Conservation (phyloP, 345 rosid genomes). For the Heritiera littoralis region DNA sequence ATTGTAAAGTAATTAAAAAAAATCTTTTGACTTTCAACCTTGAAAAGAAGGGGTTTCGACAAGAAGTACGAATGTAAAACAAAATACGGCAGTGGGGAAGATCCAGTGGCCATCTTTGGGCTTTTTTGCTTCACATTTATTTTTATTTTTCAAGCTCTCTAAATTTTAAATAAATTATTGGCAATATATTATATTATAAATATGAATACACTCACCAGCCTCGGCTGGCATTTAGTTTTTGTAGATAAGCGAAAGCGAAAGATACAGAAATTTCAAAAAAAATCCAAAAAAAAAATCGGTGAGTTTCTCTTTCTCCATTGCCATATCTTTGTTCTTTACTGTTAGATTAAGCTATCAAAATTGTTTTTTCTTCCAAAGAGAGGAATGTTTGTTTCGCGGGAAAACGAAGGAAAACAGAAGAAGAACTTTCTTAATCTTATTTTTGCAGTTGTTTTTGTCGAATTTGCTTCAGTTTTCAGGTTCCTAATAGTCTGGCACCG, state of each 20-base stretch:
- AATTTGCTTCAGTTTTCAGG: slow-evolving; percentile 6
- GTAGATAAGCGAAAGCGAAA: background rate
- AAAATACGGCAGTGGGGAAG: background rate
- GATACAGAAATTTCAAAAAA: background rate
- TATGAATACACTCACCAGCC: too few relatives aligned
- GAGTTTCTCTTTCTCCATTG: slow-evolving; percentile 4
- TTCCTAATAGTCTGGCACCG: too few relatives aligned
- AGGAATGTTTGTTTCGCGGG: background rate
- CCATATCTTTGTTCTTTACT: background rate
- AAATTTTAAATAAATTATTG: background rate
- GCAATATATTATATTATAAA: too few relatives aligned
- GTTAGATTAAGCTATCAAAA: background rate
- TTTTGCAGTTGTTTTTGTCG: background rate
- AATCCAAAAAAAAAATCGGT: background rate
- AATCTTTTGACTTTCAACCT: too few relatives aligned
- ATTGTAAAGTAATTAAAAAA: too few relatives aligned
- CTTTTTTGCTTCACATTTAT: background rate
- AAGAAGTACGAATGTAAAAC: too few relatives aligned
- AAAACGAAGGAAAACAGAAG: background rate
- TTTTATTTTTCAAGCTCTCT: background rate
- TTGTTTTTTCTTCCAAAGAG: background rate
- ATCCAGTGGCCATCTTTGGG: slow-evolving; percentile 6
- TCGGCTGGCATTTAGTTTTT: background rate
- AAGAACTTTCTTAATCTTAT: background rate
- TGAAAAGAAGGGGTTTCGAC: too few relatives aligned